A percentile compares a stretch with the other conserved stretches of the same genome.
Evolutionary conservation across 2,329 filamentous ascomycete genomes (phyloP).

Genomic region (Fusarium fujikuroi): DNA sequence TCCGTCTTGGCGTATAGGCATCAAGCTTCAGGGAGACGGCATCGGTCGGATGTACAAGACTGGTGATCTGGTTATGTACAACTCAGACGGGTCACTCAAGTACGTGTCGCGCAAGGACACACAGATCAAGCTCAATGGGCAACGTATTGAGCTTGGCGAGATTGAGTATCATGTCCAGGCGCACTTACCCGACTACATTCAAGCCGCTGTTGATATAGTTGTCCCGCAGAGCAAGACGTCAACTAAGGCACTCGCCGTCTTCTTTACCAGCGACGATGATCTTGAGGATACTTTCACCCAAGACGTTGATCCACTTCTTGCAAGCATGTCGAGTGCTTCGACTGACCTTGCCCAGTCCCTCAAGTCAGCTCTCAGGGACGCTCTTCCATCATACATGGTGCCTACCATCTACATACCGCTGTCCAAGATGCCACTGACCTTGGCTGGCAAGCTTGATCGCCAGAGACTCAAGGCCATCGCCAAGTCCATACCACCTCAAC

Average conservation of each 20-base stretch:
- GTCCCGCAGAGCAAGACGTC: slow-evolving; percentile 47
- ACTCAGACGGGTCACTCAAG: slow-evolving; percentile 53
- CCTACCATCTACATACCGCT: slow-evolving; percentile 56
- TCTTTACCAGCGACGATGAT: slow-evolving; percentile 21
- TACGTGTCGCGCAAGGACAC: slow-evolving; percentile 66
- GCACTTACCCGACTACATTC: slow-evolving; percentile 53
- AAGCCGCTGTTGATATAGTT: slow-evolving; percentile 60
- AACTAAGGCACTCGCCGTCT: slow-evolving; percentile 33
- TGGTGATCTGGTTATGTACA: slow-evolving; percentile 59
- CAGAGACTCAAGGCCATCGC: slow-evolving; percentile 47
- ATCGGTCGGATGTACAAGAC: slow-evolving; percentile 55
- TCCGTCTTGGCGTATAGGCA: slow-evolving; percentile 58
- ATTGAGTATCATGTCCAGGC: slow-evolving; percentile 57
- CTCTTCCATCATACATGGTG: slow-evolving; percentile 53
- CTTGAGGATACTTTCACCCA: not conserved
- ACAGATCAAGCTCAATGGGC: slow-evolving; percentile 70
- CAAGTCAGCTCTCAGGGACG: slow-evolving; percentile 13
- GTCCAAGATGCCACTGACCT: slow-evolving; percentile 52
- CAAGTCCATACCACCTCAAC: slow-evolving; percentile 3
- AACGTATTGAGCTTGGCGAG: slow-evolving; percentile 61
- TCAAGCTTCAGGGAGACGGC: not conserved
- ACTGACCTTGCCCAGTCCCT: slow-evolving; percentile 8
- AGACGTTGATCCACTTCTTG: not conserved
- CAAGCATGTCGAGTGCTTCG: slow-evolving; percentile 15
- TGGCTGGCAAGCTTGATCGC: slow-evolving; percentile 58